Percentiles rank a stretch among this genome's conserved stretches.
Evolutionary conservation across 345 rosid genomes (phyloP).

Genomic region (Cardamine resedifolia): DNA sequence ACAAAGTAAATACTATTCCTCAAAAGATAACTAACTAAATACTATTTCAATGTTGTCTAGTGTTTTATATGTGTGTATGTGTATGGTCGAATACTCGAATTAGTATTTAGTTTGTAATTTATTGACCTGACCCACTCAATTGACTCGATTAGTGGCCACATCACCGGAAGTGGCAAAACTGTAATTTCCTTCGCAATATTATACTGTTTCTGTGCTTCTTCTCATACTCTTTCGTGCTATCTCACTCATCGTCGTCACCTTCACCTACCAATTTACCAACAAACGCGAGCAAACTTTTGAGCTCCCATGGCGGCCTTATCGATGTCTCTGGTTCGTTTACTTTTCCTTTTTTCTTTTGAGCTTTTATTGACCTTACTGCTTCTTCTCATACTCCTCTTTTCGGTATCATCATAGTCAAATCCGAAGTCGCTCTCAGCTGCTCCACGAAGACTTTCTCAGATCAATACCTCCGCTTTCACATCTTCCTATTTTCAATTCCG

Average conservation of each 20-base stretch:
- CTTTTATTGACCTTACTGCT: not conserved
- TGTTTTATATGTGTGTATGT: too few relatives aligned
- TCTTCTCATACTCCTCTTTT: not conserved
- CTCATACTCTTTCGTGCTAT: conserved; percentile 9
- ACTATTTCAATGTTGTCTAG: too few relatives aligned
- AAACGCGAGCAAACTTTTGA: conserved; percentile 38
- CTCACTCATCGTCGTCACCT: conserved; percentile 32
- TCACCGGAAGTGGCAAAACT: not conserved
- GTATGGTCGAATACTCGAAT: too few relatives aligned
- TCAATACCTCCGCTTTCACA: conserved; percentile 32
- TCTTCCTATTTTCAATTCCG: conserved; percentile 37
- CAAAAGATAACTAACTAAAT: too few relatives aligned
- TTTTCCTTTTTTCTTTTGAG: not conserved
- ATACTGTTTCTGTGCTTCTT: not conserved
- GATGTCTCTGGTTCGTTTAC: conserved; percentile 49
- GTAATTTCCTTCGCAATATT: not conserved
- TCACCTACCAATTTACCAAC: conserved; percentile 41
- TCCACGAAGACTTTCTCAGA: conserved; percentile 40
- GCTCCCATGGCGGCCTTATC: conserved; percentile 59
- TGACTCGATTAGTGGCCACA: not conserved
- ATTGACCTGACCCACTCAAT: not conserved
- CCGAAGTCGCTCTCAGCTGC: conserved; percentile 47
- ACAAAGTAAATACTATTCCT: too few relatives aligned
- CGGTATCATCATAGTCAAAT: conserved; percentile 48
- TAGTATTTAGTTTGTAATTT: too few relatives aligned